Percentiles rank a stretch among this genome's conserved stretches.
Evolutionary conservation across 345 rosid genomes (phyloP).

Genomic region (Rhodamnia argentea): DNA sequence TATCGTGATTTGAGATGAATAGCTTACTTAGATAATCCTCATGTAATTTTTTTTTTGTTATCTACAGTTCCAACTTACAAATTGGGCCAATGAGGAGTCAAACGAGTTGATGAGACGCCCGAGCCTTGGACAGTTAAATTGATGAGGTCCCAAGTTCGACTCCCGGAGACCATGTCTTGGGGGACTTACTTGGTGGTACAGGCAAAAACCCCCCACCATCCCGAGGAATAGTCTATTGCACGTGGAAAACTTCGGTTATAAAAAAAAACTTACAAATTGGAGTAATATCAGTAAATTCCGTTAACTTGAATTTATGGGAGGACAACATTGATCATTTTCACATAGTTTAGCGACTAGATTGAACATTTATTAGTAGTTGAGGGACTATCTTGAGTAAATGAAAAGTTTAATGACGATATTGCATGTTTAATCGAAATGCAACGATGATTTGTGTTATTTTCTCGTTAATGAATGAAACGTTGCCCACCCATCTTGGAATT

Average conservation of each 20-base stretch:
- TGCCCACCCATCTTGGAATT: neutral
- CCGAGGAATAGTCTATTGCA: no score
- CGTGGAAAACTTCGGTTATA: no score
- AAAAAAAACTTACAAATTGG: neutral
- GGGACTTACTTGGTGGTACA: no score
- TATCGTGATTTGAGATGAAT: neutral
- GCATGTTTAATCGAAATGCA: neutral
- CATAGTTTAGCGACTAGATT: neutral
- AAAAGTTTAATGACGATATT: neutral
- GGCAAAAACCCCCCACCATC: no score
- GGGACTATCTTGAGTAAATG: neutral
- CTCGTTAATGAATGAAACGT: neutral
- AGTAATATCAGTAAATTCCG: neutral
- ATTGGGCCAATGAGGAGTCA: no score
- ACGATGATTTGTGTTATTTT: neutral
- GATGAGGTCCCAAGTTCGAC: no score
- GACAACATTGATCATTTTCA: neutral
- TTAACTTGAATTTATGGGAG: neutral
- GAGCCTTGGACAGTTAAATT: no score
- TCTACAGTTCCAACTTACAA: neutral
- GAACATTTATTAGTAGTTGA: accelerated
- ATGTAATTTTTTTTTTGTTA: neutral
- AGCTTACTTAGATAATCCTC: no score
- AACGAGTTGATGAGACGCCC: no score
- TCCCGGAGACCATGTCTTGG: no score